Percentiles rank a stretch among this genome's conserved stretches.
Evolutionary conservation across 768 basidiomycete genomes (phyloP).

Genomic region (Amylocystis lapponica): DNA sequence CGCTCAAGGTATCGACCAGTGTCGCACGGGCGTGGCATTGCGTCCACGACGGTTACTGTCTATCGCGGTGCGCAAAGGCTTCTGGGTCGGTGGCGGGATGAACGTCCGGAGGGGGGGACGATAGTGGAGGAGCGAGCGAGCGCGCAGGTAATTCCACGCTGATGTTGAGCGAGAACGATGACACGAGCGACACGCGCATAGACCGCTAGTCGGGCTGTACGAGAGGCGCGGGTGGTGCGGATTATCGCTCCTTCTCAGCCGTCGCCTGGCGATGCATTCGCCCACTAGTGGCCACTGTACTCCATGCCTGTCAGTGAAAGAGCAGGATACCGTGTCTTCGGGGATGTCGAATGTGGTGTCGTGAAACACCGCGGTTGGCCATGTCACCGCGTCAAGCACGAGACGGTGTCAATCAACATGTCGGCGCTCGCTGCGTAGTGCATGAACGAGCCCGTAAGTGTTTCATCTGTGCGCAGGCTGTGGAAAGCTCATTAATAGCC

Average conservation of each 20-base stretch:
- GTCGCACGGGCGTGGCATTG: slow-evolving; percentile 60
- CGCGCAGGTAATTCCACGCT: slow-evolving; percentile 4
- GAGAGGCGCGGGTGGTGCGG: no score
- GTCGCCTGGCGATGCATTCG: slow-evolving; percentile 40
- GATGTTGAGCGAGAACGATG: slow-evolving; percentile 29
- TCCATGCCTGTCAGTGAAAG: slow-evolving; percentile 50
- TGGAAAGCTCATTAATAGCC: no score
- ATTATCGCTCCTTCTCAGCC: slow-evolving; percentile 33
- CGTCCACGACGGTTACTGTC: slow-evolving; percentile 23
- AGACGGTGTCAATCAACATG: no score
- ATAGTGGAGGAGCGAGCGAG: slow-evolving; percentile 11
- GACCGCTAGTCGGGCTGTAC: slow-evolving; percentile 45
- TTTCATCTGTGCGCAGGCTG: no score
- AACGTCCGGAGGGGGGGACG: slow-evolving; percentile 21
- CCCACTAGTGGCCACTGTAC: slow-evolving; percentile 42
- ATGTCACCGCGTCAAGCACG: slow-evolving; percentile 55
- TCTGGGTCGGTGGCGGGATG: slow-evolving; percentile 9
- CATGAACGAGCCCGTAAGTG: no score
- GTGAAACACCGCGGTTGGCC: slow-evolving; percentile 46
- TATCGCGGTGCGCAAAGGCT: slow-evolving; percentile 8
- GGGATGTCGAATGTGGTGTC: slow-evolving; percentile 61
- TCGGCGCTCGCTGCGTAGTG: no score
- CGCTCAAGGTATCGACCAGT: slow-evolving; percentile 57
- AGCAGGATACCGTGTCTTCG: slow-evolving; percentile 39
- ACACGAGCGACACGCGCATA: slow-evolving; percentile 61